phyloP scores from a whole-genome alignment of 2,329 filamentous ascomycete species.

The Fusarium dimerum region DNA sequence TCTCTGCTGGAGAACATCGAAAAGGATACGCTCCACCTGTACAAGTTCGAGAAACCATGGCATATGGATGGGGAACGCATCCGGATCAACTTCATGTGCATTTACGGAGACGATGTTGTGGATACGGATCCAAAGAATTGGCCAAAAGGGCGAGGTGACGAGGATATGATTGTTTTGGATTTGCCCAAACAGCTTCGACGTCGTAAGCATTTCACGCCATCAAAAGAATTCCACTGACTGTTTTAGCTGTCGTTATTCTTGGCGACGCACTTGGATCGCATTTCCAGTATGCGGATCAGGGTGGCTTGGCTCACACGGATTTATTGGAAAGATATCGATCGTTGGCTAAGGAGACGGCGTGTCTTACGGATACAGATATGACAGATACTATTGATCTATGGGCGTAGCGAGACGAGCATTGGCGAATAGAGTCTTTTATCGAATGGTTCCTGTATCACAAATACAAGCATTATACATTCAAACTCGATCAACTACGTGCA shows the following conservation, averaged over 20 bases:
- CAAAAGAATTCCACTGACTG: background rate
- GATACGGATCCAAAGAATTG: slow-evolving; percentile 6
- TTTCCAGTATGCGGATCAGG: background rate
- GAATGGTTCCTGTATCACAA: no score
- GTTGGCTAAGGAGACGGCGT: background rate
- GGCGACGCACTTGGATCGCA: background rate
- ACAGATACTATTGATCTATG: background rate
- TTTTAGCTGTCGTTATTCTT: background rate
- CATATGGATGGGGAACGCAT: slow-evolving; percentile 18
- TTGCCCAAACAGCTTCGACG: slow-evolving; percentile 14
- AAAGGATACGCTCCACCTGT: slow-evolving; percentile 14
- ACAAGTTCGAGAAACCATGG: slow-evolving; percentile 19
- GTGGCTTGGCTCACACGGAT: background rate
- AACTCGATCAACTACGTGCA: no score
- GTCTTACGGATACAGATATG: background rate
- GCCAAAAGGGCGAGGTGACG: slow-evolving; percentile 4
- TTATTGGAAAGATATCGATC: background rate
- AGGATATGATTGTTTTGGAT: slow-evolving; percentile 11
- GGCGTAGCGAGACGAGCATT: no score
- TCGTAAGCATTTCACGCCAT: slow-evolving; percentile 6
- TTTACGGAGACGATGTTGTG: slow-evolving; percentile 18
- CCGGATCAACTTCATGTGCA: slow-evolving; percentile 21
- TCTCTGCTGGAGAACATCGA: slow-evolving; percentile 23
- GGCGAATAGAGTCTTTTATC: no score
- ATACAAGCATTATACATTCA: no score